phyloP scores from a whole-genome alignment of 1,284 basidiomycete species.

The Fomes fomentarius region DNA sequence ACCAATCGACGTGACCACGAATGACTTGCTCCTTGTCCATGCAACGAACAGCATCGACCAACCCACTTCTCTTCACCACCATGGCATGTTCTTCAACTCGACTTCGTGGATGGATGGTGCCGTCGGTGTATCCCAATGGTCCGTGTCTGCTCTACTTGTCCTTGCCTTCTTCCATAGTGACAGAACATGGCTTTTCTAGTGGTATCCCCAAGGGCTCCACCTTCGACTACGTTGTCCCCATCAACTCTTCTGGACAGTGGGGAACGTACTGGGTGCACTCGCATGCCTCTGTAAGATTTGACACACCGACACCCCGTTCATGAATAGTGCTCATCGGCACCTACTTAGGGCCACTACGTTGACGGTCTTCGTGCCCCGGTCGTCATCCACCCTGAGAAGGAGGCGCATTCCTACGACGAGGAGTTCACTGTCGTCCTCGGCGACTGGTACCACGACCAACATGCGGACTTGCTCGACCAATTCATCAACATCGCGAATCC shows the following conservation, averaged over 20 bases:
- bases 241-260: constrained; percentile 70
- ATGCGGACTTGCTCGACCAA: constrained; percentile 60
- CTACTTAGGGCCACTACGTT: constrained; percentile 78
- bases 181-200: constrained; percentile 40
- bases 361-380: constrained; percentile 84
- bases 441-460: constrained; percentile 73
- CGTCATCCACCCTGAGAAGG: constrained; percentile 68
- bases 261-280: constrained; percentile 93
- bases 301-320: not conserved
- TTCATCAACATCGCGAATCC: constrained; percentile 84
- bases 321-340: not conserved
- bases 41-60: constrained; percentile 71
- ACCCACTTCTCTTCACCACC: constrained; percentile 76
- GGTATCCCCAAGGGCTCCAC: constrained; percentile 80
- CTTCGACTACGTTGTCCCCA: constrained; percentile 83
- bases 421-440: constrained; percentile 85
- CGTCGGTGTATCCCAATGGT: constrained; percentile 83
- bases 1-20: constrained; percentile 70
- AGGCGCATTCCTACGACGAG: constrained; percentile 81
- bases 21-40: constrained; percentile 79
- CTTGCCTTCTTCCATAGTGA: not conserved
- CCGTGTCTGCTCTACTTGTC: constrained; percentile 20
- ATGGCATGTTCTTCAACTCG: constrained; percentile 93
- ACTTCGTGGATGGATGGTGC: constrained; percentile 91
- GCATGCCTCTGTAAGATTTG: constrained; percentile 53